These are phyloP conservation scores for Aureobasidium sp. DNA, from an alignment of 2,329 filamentous ascomycete species.

Conservation along the genomic window DNA sequence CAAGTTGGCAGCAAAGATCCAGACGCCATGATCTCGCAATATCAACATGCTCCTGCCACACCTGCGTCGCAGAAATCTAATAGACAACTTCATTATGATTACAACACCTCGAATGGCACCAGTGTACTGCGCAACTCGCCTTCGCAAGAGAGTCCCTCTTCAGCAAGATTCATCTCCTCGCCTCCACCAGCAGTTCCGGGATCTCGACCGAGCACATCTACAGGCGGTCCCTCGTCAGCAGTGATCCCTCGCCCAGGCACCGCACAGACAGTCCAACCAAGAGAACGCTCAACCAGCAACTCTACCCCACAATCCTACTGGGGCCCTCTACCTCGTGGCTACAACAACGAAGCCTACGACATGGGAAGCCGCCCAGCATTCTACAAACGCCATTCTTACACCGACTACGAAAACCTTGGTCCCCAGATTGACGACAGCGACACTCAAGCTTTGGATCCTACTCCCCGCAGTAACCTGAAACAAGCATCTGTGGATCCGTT, in stretches of 20 bases:
- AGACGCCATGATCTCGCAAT: not conserved
- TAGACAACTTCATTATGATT: not conserved
- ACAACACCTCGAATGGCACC: not conserved
- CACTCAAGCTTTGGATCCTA: not conserved
- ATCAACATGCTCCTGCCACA: not conserved
- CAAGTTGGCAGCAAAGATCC: not conserved
- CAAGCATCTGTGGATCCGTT: constrained; percentile 4
- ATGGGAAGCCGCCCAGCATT: not conserved
- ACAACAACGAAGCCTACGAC: not conserved
- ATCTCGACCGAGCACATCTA: not conserved
- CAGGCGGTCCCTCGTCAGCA: not conserved
- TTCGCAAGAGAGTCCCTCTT: not conserved
- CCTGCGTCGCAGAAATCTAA: not conserved
- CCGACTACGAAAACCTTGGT: not conserved
- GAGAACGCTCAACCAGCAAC: not conserved
- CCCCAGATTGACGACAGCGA: not conserved
- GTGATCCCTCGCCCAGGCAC: not conserved
- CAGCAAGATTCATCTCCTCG: not conserved
- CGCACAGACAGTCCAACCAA: not conserved
- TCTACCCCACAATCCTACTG: not conserved
- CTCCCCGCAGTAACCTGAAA: not conserved
- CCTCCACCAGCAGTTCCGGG: not conserved
- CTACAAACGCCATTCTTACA: not conserved
- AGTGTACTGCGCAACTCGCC: not conserved
- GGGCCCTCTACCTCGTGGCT: not conserved